Evolutionary conservation across 257 asterid genomes (phyloP).

Genomic region (Plantago ovata): DNA sequence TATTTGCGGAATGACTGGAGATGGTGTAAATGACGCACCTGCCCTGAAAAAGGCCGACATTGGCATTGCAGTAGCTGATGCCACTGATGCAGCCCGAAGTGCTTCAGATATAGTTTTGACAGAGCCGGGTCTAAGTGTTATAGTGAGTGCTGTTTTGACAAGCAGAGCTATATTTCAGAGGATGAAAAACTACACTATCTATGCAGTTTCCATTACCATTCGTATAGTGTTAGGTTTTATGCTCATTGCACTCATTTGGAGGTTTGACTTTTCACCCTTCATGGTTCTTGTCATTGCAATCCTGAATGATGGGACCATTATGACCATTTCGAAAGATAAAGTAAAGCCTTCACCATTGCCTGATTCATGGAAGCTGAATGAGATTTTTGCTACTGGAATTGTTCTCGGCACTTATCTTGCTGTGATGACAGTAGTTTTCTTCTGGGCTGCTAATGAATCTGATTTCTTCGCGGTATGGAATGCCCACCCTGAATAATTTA

Average conservation of each 20-base stretch:
- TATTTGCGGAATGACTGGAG: conserved; percentile 63
- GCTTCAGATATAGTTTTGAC: conserved; percentile 57
- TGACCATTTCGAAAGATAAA: conserved; percentile 60
- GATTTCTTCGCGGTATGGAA: conserved; percentile 37
- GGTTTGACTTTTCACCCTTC: conserved; percentile 63
- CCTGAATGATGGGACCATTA: conserved; percentile 60
- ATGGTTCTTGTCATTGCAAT: conserved; percentile 63
- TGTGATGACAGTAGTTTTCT: conserved; percentile 51
- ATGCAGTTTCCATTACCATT: conserved; percentile 59
- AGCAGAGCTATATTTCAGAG: conserved; percentile 61
- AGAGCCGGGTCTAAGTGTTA: conserved; percentile 54
- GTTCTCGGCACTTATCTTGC: conserved; percentile 62
- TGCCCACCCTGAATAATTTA: background rate
- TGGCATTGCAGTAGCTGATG: conserved; percentile 60
- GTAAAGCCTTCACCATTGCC: conserved; percentile 61
- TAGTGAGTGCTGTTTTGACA: conserved; percentile 45
- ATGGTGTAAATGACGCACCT: conserved; percentile 65
- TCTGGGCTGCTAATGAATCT: conserved; percentile 45
- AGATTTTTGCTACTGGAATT: conserved; percentile 61
- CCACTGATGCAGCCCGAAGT: conserved; percentile 55
- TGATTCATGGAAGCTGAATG: conserved; percentile 60
- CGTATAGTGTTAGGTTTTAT: conserved; percentile 59
- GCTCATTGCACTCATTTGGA: conserved; percentile 59
- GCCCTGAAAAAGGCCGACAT: conserved; percentile 54
- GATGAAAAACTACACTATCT: conserved; percentile 66